phyloP scores from a whole-genome alignment of 2,329 filamentous ascomycete species.

The Aspergillus sp. region DNA sequence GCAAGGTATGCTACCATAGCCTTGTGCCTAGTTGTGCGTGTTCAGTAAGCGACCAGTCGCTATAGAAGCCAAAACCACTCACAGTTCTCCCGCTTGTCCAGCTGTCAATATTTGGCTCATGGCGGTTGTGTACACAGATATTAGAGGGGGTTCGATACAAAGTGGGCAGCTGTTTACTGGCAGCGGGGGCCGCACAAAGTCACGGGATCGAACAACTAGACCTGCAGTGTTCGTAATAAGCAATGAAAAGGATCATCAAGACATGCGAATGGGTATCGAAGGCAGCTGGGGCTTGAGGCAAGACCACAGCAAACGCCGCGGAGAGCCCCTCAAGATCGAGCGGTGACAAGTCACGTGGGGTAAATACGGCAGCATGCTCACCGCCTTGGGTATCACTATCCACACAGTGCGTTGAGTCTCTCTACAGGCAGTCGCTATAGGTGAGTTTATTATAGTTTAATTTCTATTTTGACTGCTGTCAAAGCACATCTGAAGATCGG shows the following conservation, averaged over 20 bases:
- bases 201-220: background rate
- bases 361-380: background rate
- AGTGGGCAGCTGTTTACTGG: background rate
- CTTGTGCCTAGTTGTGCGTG: constrained; percentile 67
- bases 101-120: constrained; percentile 77
- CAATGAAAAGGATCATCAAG: background rate
- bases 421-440: background rate
- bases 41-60: background rate
- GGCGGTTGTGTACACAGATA: constrained; percentile 7
- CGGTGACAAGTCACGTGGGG: background rate
- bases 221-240: background rate
- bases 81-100: constrained; percentile 88
- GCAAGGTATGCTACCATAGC: constrained; percentile 87
- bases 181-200: background rate
- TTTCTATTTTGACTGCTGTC: background rate
- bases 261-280: background rate
- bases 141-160: background rate
- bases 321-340: constrained; percentile 4
- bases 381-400: background rate
- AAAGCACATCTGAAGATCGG: background rate
- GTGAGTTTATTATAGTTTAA: background rate
- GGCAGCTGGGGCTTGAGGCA: background rate
- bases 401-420: background rate
- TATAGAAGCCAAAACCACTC: constrained; percentile 41
- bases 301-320: constrained; percentile 2